Evolutionary conservation across 2,329 filamentous ascomycete species (phyloP), one percentile per base, ranked within the genome.

Genomic region (Nemania sp.): DNA sequence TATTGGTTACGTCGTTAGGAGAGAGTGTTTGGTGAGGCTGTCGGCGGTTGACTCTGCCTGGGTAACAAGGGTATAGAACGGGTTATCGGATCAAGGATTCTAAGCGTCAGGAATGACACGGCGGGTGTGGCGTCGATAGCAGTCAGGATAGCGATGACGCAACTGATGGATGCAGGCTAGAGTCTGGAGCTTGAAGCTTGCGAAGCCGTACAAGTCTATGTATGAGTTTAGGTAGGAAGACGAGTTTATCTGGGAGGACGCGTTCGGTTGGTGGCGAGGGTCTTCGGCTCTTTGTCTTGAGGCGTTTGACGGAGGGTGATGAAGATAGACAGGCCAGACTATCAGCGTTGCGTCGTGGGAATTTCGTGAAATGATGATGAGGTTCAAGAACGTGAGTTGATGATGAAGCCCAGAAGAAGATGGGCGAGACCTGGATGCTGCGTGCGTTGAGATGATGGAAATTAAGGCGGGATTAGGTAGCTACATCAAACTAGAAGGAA

Each of bases 181-280:
- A 20, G 47, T 13, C 45, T 15, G 15, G 12, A 20, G 20, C 39
- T 13, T 15, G 15, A 9, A 20, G 20, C 39, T 13, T 29, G 50
- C 25, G 35, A 42, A 42, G n/a, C 42, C 20, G 21, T 13, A 40
- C 18, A 37, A 13, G 37, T n/a, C n/a, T 21, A 39, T 13, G 37
- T 35, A 49, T n/a, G n/a, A n/a, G 15, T 17, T 21, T 45, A 45
- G 42, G 29, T n/a, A 35, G 32, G 39, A 13, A 35, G 32, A 13
- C 13, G 37, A 48, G 18, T 13, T 18, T 12, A 5, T 20, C 40
- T 20, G 21, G 21, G 13, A 47, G 25, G 47, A 57, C 49, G 57
- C 49, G 53, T 37, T 54, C 42, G 54, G 57, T 21, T 3, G 49
- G 54, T 51, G 49, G 49, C 50, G 35, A 62, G 39, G n/a, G 25